These are phyloP conservation scores for Fraxinus ornus DNA, from an alignment of 305 asterid species.

Conservation along the genomic window DNA sequence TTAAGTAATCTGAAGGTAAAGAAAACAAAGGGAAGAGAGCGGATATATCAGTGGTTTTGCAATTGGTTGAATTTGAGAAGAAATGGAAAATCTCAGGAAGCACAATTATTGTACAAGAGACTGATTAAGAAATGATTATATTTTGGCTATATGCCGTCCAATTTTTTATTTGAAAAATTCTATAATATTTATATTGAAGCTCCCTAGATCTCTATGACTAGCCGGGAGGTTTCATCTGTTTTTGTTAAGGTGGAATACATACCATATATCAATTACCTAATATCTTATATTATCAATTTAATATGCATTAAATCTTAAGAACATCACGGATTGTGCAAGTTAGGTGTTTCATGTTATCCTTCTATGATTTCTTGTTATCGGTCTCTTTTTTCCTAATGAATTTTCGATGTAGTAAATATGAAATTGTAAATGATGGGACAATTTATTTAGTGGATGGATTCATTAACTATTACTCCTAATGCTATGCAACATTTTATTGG, in stretches of 20 bases:
- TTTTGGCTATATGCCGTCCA: background rate
- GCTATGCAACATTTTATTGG: background rate
- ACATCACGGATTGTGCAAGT: background rate
- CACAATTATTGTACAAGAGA: background rate
- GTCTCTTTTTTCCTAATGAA: background rate
- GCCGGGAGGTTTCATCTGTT: background rate
- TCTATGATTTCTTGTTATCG: background rate
- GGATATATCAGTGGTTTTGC: background rate
- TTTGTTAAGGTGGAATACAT: background rate
- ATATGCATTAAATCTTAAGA: background rate
- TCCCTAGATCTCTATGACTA: background rate
- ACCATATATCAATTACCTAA: background rate
- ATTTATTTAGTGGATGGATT: background rate
- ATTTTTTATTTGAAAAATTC: background rate
- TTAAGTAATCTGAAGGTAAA: background rate
- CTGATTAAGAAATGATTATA: background rate
- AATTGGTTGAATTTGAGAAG: background rate
- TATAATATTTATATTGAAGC: background rate
- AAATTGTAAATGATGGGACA: background rate
- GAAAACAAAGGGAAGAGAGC: background rate
- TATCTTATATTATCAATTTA: background rate
- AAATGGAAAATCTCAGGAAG: background rate
- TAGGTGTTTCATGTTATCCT: background rate
- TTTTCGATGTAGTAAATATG: background rate
- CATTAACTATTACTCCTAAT: background rate